These are phyloP conservation scores for Marchantia polymorpha DNA, from an alignment of 225 moss, liverwort and hornwort genomes.

Conservation along the genomic window DNA sequence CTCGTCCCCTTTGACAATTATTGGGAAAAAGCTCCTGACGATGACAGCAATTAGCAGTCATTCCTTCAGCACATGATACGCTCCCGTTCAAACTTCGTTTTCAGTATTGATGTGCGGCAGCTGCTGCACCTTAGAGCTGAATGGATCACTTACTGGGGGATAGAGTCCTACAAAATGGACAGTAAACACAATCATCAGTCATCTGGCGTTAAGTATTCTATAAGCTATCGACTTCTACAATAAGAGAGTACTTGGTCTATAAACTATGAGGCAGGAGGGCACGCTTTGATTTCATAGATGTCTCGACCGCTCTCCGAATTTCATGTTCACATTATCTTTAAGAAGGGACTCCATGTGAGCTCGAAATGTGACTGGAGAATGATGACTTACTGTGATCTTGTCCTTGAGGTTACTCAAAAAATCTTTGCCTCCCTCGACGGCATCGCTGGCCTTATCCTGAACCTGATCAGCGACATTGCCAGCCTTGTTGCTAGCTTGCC, in stretches of 20 bases:
- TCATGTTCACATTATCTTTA: constrained; percentile 11
- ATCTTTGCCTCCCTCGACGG: not conserved
- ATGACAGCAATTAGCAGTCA: not conserved
- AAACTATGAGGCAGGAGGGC: not conserved
- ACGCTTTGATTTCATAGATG: not conserved
- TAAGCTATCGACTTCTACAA: not conserved
- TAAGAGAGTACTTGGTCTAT: not conserved
- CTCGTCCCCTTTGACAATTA: too few species aligned
- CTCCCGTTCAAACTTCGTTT: not conserved
- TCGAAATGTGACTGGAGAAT: constrained; percentile 11
- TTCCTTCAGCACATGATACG: not conserved
- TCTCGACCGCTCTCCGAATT: not conserved
- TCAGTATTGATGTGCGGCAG: not conserved
- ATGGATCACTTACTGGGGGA: not conserved
- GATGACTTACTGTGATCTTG: constrained; percentile 22
- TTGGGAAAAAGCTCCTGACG: not conserved
- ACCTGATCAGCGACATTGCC: constrained; percentile 6
- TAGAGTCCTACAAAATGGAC: constrained; percentile 8
- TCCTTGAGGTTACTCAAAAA: constrained; percentile 13
- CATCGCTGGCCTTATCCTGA: not conserved
- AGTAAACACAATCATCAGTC: not conserved
- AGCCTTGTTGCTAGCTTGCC: not conserved
- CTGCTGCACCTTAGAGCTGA: not conserved
- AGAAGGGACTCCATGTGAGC: constrained; percentile 10
- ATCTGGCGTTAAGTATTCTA: not conserved